Percentiles rank a stretch among this genome's conserved stretches.
Conservation (phyloP, 2,329 filamentous ascomycete species). For the Aspergillus neotritici region DNA sequence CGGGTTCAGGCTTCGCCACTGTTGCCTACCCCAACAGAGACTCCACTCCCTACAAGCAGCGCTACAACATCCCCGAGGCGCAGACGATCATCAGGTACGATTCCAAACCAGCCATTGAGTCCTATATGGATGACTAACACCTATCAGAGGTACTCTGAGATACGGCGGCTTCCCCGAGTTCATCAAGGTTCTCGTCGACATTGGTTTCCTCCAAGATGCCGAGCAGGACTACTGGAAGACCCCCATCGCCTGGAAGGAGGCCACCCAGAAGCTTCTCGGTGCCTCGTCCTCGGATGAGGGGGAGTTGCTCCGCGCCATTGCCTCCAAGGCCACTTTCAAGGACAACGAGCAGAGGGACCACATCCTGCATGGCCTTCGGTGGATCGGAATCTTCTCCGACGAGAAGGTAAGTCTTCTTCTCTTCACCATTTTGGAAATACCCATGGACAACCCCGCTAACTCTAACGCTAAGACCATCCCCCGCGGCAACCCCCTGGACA, state of each 20-base stretch:
- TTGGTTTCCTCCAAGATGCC: constrained; percentile 77
- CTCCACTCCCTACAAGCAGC: constrained; percentile 77
- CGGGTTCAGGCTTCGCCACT: constrained; percentile 60
- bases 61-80: constrained; percentile 87
- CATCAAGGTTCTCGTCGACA: constrained; percentile 78
- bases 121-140: constrained; percentile 43
- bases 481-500: constrained; percentile 76
- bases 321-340: constrained; percentile 68
- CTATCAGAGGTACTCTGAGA: constrained; percentile 76
- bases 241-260: constrained; percentile 74
- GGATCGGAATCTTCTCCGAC: constrained; percentile 63
- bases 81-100: constrained; percentile 66
- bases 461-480: constrained; percentile 59
- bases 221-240: constrained; percentile 60
- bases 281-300: constrained; percentile 60
- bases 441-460: too few species aligned
- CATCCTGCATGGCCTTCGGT: constrained; percentile 66
- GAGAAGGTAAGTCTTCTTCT: constrained; percentile 35
- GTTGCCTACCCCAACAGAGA: constrained; percentile 94
- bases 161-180: constrained; percentile 90
- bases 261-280: constrained; percentile 69
- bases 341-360: constrained; percentile 62
- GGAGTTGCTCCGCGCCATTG: constrained; percentile 68
- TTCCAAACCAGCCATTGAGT: background rate
- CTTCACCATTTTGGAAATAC: too few species aligned